Evolutionary conservation across 495 filamentous ascomycete species (phyloP).

Genomic region (Penicillium daleae): DNA sequence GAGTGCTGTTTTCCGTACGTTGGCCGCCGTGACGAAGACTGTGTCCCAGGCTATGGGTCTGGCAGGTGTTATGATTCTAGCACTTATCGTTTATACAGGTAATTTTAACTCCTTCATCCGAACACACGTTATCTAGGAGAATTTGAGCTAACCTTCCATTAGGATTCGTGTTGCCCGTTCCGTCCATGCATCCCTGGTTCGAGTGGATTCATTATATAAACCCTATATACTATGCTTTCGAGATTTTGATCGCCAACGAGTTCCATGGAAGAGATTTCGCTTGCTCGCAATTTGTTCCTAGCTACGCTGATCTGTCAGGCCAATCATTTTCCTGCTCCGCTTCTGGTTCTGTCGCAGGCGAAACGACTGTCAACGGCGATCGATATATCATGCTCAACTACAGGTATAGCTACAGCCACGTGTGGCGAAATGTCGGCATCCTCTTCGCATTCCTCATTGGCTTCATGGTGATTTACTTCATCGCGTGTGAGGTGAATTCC

Average conservation of each 20-base stretch:
- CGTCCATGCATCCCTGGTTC: constrained; percentile 54
- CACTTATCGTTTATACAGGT: constrained; percentile 48
- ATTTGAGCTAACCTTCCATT: background rate
- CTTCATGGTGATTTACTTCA: constrained; percentile 55
- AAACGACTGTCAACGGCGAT: constrained; percentile 49
- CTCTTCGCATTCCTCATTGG: constrained; percentile 62
- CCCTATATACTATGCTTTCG: constrained; percentile 48
- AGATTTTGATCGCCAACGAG: constrained; percentile 56
- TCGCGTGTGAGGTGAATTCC: constrained; percentile 40
- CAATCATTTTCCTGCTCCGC: constrained; percentile 49
- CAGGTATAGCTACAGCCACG: constrained; percentile 55
- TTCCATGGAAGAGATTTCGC: constrained; percentile 56
- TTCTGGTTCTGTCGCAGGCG: constrained; percentile 52
- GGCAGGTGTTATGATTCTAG: constrained; percentile 47
- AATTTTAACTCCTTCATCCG: background rate
- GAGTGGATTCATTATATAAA: constrained; percentile 50
- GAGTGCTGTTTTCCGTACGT: constrained; percentile 49
- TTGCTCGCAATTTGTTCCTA: constrained; percentile 52
- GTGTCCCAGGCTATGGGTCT: constrained; percentile 50
- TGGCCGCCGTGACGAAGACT: constrained; percentile 49
- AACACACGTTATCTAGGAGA: background rate
- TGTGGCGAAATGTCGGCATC: constrained; percentile 70
- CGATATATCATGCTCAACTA: constrained; percentile 55
- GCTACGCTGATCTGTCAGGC: constrained; percentile 43
- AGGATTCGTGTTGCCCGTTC: constrained; percentile 42